Conservation (phyloP, 345 rosid genomes). For the Rhizophora mangle region DNA sequence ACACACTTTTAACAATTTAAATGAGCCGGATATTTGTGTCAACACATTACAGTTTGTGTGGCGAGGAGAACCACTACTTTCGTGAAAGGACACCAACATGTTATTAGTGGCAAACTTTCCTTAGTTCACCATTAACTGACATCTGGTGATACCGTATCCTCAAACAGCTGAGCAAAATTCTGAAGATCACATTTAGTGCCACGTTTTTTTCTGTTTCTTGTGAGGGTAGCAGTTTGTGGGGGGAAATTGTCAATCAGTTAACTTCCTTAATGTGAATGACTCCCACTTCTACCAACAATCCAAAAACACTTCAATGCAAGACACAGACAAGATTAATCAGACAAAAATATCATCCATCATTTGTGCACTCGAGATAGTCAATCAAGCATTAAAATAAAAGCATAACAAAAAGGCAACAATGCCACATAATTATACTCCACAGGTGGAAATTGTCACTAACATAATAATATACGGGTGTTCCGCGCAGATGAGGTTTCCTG, state of each 20-base stretch:
- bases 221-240: no score
- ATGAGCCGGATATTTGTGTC: no score
- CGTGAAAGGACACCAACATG: no score
- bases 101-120: no score
- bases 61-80: no score
- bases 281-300: constrained; percentile 1
- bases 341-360: neutral
- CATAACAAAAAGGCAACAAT: neutral
- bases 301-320: neutral
- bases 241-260: no score
- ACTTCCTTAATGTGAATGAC: neutral
- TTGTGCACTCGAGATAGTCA: neutral
- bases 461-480: constrained; percentile 76
- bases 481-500: constrained; percentile 67
- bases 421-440: constrained; percentile 3
- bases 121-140: no score
- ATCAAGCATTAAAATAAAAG: constrained; percentile 10
- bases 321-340: neutral
- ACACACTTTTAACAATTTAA: no score
- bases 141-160: neutral
- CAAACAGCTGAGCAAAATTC: neutral
- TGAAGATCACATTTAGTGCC: neutral
- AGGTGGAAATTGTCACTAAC: constrained; percentile 38
- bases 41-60: no score
- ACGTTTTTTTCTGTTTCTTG: no score